Evolutionary conservation across 2,329 filamentous ascomycete genomes (phyloP), one percentile per base, ranked within the genome.

Genomic region (Blumeriella jaapii): DNA sequence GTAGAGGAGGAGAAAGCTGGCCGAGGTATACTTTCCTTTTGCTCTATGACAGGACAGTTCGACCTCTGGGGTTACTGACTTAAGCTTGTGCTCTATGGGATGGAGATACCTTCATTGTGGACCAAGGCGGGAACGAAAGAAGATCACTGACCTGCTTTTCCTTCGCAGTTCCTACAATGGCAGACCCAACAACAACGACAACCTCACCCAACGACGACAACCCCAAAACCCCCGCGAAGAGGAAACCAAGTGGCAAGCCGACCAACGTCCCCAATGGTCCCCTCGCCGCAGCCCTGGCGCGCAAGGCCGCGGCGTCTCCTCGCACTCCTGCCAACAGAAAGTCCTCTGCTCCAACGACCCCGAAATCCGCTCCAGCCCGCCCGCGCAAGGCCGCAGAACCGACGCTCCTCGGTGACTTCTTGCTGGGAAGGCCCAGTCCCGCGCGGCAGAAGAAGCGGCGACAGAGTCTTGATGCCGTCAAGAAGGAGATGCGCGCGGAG

Each of bases 401-500:
- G 9, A 72, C 65, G 2, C 57, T 76, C 4, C 59, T 76, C 6
- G 59, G 60, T 20, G 71, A 76, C 53, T 76, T 76, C 50, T 59
- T 76, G 24, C 58, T 71, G 15, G 71, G 71, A 10, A 63, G 69
- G 13, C 71, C 66, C 2, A 67, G 71, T 7, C 64, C 71, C 2
- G 65, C 67, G n/a, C 66, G 74, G 17, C 62, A 63, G 28, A 35
- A 19, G 15, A 16, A 64, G 31, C 63, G 71, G 44, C 64, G 74
- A 47, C 69, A 70, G 58, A 72, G 69, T 48, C 57, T 74, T 47
- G 69, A 81, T 58, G 59, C 55, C 41, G 63, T 74, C 50, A 69
- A 79, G 61, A 64, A 67, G 20, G 58, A 70, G 53, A 52, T 64
- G 59, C 52, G 63, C 59, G 49, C 65, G 46, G 71, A 63, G 5